Base-by-base conservation (phyloP, 441 rosid genomes). In the Macaranga tanarius region DNA sequence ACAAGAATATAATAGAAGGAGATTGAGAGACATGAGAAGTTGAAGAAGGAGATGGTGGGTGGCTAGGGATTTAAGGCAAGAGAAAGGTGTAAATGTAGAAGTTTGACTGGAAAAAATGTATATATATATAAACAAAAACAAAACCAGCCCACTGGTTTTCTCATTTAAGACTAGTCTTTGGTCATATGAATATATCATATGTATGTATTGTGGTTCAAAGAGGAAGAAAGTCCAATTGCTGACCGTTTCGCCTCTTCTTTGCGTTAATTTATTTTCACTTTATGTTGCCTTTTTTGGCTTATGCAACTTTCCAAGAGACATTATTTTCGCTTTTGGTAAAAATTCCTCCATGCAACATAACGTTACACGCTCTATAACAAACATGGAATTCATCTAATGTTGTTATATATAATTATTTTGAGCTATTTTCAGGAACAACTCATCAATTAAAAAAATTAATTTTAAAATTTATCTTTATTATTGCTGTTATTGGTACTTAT, bases 121-220 rank as follows among this genome's bases (percentile, higher is more conserved):
- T n/a, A n/a, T n/a, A n/a, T n/a, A n/a, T n/a, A n/a, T n/a, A n/a
- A n/a, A n/a, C n/a, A n/a, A n/a, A n/a, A n/a, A n/a, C n/a, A n/a
- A 67, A 1, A 19, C 2, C 34, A 50, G 62, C 31, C 20, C 58
- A 44, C 73, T 68, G 66, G 75, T 16, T 67, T 73, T 82, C 71
- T 67, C 72, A 3, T 69, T 38, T 56, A 62, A 66, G 87, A 84
- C 90, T 44, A 73, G 90, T 87, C 91, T 74, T 76, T 72, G 90
- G 91, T 88, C 92, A 67, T 78, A 71, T 72, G 76, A 70, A 81
- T 28, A 28, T 28, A 28, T 1, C 3, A n/a, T n/a, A n/a, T 28
- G 31, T 28, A 28, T 28, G 31, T 28, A 3, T 23, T 71, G 26
- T 25, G 70, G 68, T 61, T 70, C 78, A 70, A 51, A 56, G 40